These are phyloP conservation scores for Astrephomene gubernaculifera DNA, from an alignment of 139 green algal genomes.

Conservation along the genomic window DNA sequence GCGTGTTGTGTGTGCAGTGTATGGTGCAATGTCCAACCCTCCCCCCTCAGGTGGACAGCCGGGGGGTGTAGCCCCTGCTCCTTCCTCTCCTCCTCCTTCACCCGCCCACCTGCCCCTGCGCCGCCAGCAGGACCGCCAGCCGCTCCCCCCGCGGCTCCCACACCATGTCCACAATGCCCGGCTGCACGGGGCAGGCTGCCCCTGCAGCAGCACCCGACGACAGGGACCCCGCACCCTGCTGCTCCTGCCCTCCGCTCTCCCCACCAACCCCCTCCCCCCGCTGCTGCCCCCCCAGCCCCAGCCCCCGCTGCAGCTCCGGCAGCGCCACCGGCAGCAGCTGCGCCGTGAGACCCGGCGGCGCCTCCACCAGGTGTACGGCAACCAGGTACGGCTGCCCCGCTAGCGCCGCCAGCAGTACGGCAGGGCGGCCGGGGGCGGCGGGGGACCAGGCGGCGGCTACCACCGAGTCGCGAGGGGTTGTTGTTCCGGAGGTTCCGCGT, in stretches of 20 bases:
- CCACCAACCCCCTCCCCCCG: not conserved
- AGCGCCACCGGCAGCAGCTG: conserved; percentile 56
- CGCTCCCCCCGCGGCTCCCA: conserved; percentile 56
- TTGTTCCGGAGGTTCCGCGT: too few relatives aligned
- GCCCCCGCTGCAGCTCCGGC: conserved; percentile 36
- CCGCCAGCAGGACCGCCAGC: conserved; percentile 46
- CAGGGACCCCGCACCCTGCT: not conserved
- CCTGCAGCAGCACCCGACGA: not conserved
- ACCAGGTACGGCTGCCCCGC: conserved; percentile 35
- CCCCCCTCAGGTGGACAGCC: too few relatives aligned
- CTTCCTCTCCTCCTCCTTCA: not conserved
- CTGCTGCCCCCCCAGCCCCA: not conserved
- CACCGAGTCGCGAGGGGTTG: too few relatives aligned
- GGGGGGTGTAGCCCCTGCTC: not conserved
- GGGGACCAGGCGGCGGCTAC: not conserved
- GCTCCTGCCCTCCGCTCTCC: not conserved
- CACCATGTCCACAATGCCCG: conserved; percentile 24
- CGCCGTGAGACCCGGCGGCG: conserved; percentile 34
- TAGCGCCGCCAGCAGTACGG: conserved; percentile 50
- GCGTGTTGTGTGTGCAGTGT: too few relatives aligned
- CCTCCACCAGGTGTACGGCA: conserved; percentile 53
- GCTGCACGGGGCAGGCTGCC: not conserved
- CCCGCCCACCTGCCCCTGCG: not conserved
- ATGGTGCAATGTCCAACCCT: too few relatives aligned
- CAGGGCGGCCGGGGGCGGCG: not conserved